Base-by-base conservation (phyloP, 2,329 filamentous ascomycete species). In the Colletotrichum euphorbiae region DNA sequence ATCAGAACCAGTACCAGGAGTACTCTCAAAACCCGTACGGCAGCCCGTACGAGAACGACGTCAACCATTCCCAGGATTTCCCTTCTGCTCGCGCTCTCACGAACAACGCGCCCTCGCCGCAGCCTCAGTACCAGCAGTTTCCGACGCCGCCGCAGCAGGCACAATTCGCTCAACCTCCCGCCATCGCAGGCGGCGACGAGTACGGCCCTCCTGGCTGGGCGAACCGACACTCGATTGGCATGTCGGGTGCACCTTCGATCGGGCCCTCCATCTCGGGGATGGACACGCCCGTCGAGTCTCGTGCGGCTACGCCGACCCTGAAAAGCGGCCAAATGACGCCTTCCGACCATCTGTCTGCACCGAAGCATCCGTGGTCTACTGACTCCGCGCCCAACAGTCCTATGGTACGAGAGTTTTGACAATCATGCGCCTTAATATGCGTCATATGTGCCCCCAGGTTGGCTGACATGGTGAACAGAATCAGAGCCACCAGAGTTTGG, bases 401-500 rank as follows among this genome's bases (percentile, higher is more conserved):
- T 6, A 75, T 75, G 73, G 73, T 75, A 73, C 55, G 68, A 67
- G n/a, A 7, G n/a, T 8, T 9, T 3, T 1, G 7, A 28, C 28
- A 28, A 28, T 7, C 28, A 28, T 6, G 28, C 28, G 28, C 28
- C 7, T 6, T 8, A 8, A 4, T 7, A 28, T 28, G 28, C 3
- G 2, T 38, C 9, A 43, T 15, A 13, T 9, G 12, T 21, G 15
- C 2, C 3, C 17, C 28, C 2, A n/a, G n/a, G 21, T 17, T 31
- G 31, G 40, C 62, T 66, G 62, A 69, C 66, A 5, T 11, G 3
- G 6, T 54, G 46, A 71, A 64, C 72, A 82, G 80, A 78, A 80
- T 67, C 80, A 81, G 71, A 83, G 81, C 74, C 75, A 81, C 54
- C 75, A 80, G 55, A 83, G 79, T 66, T 75, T 83, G 40, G 76